Conservation (phyloP, 1,139 yeast species). For the Lodderomyces theae region DNA sequence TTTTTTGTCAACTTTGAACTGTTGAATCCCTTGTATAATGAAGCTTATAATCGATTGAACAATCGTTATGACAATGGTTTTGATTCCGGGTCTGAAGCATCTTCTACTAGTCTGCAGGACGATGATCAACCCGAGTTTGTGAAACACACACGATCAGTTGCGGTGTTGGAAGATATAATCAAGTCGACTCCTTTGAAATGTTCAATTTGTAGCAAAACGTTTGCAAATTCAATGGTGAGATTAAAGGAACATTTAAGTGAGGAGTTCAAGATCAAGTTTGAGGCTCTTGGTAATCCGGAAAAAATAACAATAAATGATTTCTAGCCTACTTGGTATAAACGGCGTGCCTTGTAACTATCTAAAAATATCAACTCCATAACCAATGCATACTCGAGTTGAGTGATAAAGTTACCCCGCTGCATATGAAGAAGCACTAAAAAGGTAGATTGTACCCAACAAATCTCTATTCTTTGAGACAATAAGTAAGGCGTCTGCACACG, state of each 20-base stretch:
- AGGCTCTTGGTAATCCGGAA: conserved; percentile 5
- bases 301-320: conserved; percentile 2
- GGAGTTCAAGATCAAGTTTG: conserved; percentile 34
- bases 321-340: neutral
- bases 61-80: conserved; percentile 5
- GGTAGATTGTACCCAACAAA: neutral
- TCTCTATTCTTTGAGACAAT: neutral
- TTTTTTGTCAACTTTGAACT: conserved; percentile 59
- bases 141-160: conserved; percentile 11
- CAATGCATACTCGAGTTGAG: too few relatives aligned
- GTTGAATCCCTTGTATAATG: conserved; percentile 15
- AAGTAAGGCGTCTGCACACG: neutral
- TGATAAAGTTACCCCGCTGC: too few relatives aligned
- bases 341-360: too few relatives aligned
- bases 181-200: conserved; percentile 46
- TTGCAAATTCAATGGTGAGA: conserved; percentile 43
- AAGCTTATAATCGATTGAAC: conserved; percentile 8
- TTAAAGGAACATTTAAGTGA: conserved; percentile 48
- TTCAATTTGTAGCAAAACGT: conserved; percentile 45
- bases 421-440: too few relatives aligned
- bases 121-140: conserved; percentile 6
- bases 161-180: conserved; percentile 25
- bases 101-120: conserved; percentile 9
- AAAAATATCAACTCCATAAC: too few relatives aligned
- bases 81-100: conserved; percentile 11